A percentile compares a stretch with the other conserved stretches of the same genome.
Conservation (phyloP, 169 alveolate species). For the Plasmodium gaboni region DNA sequence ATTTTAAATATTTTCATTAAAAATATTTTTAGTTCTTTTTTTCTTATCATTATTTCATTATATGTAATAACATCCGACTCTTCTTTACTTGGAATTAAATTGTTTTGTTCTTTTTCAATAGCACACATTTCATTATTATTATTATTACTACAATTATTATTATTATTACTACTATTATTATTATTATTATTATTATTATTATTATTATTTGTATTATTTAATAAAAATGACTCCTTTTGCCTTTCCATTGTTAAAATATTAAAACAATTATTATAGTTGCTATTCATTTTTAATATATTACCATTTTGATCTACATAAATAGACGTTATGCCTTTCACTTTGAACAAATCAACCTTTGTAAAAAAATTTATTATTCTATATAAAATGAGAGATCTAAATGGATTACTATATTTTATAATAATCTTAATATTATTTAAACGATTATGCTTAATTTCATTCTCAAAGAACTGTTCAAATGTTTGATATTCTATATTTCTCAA, state of each 20-base stretch:
- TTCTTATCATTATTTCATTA: neutral
- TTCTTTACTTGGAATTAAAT: too few relatives aligned
- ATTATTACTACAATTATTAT: neutral
- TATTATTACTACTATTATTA: neutral
- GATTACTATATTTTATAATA: conserved; percentile 30
- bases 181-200: neutral
- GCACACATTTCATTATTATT: neutral
- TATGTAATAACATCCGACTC: too few relatives aligned
- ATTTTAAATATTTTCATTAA: conserved; percentile 4
- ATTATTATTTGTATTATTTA: neutral
- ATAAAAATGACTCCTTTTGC: too few relatives aligned
- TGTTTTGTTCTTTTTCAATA: neutral
- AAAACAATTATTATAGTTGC: neutral
- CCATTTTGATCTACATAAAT: too few relatives aligned
- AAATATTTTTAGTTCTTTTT: conserved; percentile 1
- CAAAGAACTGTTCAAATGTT: conserved; percentile 21
- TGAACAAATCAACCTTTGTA: conserved; percentile 1
- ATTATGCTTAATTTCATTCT: conserved; percentile 15
- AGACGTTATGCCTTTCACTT: too few relatives aligned
- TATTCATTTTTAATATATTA: neutral
- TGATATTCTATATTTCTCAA: conserved; percentile 3
- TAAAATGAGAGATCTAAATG: conserved; percentile 4
- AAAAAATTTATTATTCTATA: conserved; percentile 16
- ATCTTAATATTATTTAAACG: conserved; percentile 14
- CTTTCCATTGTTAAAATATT: too few relatives aligned